Evolutionary conservation across 2,329 filamentous ascomycete species (phyloP).

Genomic region (Mycocentrospora acerina): DNA sequence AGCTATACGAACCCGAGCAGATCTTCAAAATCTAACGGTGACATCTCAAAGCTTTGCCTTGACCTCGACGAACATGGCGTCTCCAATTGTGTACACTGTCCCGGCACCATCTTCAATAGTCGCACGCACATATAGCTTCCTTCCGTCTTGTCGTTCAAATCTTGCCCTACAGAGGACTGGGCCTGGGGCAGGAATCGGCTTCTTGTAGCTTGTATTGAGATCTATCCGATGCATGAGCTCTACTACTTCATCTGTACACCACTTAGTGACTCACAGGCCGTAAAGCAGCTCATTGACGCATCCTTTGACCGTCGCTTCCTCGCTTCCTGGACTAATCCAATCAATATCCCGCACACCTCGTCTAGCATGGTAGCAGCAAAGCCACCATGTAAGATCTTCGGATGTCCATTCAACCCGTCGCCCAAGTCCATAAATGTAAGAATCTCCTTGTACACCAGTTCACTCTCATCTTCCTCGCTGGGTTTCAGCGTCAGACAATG

Average conservation of each 20-base stretch:
- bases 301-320: slow-evolving; percentile 10
- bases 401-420: slow-evolving; percentile 56
- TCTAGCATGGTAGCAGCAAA: slow-evolving; percentile 61
- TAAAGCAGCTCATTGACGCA: slow-evolving; percentile 25
- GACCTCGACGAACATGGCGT: slow-evolving; percentile 54
- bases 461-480: slow-evolving; percentile 14
- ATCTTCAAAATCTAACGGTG: too few species aligned
- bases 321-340: slow-evolving; percentile 46
- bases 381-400: slow-evolving; percentile 58
- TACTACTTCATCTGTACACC: too few species aligned
- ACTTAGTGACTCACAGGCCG: slow-evolving; percentile 33
- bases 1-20: background rate
- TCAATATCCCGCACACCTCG: slow-evolving; percentile 56
- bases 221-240: slow-evolving; percentile 24
- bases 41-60: slow-evolving; percentile 23
- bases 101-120: slow-evolving; percentile 54
- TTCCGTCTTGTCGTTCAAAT: slow-evolving; percentile 51
- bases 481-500: slow-evolving; percentile 27
- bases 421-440: slow-evolving; percentile 50
- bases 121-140: slow-evolving; percentile 56
- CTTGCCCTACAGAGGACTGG: slow-evolving; percentile 51
- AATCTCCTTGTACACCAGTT: slow-evolving; percentile 38
- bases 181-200: slow-evolving; percentile 54
- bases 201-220: slow-evolving; percentile 58
- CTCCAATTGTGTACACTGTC: slow-evolving; percentile 52